Percentiles rank a stretch among this genome's conserved stretches.
Conservation (phyloP, 2,329 filamentous ascomycete species). For the Lecanicillium sp. region DNA sequence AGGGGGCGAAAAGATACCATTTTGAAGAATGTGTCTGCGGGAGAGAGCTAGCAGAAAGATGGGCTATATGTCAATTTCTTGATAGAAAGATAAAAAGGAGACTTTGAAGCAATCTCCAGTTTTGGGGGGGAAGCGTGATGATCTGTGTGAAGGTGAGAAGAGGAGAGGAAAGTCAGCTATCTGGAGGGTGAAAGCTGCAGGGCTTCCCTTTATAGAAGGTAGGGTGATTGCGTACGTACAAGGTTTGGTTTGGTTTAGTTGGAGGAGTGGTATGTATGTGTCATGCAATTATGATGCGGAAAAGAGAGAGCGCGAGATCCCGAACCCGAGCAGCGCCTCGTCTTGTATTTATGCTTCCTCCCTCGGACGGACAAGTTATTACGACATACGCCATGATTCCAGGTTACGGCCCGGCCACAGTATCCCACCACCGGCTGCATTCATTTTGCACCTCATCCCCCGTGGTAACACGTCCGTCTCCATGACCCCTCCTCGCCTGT, state of each 20-base stretch:
- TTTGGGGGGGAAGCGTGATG: no score
- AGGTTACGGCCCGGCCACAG: no score
- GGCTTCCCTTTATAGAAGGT: constrained; percentile 5
- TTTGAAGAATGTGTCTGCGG: constrained; percentile 8
- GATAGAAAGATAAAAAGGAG: background rate
- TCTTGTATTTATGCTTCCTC: no score
- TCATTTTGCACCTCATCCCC: no score
- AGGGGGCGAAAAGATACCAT: constrained; percentile 25
- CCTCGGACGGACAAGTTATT: no score
- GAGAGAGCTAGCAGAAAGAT: background rate
- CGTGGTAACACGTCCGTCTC: no score
- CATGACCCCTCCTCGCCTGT: no score
- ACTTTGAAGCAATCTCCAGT: no score
- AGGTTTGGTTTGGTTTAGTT: background rate
- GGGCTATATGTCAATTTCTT: background rate
- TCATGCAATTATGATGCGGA: constrained; percentile 5
- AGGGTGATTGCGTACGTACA: background rate
- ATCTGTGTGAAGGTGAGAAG: no score
- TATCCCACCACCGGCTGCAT: no score
- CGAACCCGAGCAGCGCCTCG: no score
- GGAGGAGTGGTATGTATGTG: constrained; percentile 3
- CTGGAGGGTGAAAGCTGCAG: background rate
- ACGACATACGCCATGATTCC: no score
- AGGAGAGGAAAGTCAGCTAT: background rate
- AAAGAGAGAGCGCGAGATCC: background rate